Base-by-base conservation (phyloP, 1,139 yeast genomes). In the Taphrina betulina region DNA sequence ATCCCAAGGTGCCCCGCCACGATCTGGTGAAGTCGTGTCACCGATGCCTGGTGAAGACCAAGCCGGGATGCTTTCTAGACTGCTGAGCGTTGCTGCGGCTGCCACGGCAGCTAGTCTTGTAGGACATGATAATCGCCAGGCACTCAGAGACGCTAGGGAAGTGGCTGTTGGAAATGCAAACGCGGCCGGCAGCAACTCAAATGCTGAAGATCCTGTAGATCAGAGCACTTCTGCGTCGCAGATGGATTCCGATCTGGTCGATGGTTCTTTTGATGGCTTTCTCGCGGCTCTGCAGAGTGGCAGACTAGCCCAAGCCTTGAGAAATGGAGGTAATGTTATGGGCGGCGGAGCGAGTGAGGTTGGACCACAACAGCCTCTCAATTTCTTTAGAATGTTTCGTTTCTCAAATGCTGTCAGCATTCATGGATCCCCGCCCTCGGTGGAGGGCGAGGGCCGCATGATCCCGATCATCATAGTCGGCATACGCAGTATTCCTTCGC, bases 381-480 rank as follows among this genome's bases (percentile, higher is more conserved):
- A 75, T 53, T 78, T 79, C 59, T 78, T 79, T 65, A 69, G 84
- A 46, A 78, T 81, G 60, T 80, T 80, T 63, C 65, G 82, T 53
- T 78, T 80, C 65, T 22, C 12, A 14, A 22, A 16, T 22, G 31
- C 44, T 5, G 44, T 40, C 19, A 20, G 31, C 33, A 40, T 40
- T n/a, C 14, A 40, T 22, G 75, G 76, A 36, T 65, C 70, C 36
- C 37, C 61, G 12, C 60, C 44, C 24, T 22, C 50, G 23, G 26
- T 33, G 5, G 38, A 44, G 14, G 31, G 36, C n/a, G 51, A 33
- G 2, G 38, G 20, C n/a, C 67, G 68, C 20, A 65, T 72, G 58
- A 73, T 79, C 1, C 84, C 84, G 0, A 79, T 80, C 3, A 67
- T 80, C 61, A 75, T 80, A 33, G 76, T 80, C n/a, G 82, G 83